These are phyloP conservation scores for Paraurostyla sp. DNA, from an alignment of 73 alveolate genomes.

Conservation along the genomic window DNA sequence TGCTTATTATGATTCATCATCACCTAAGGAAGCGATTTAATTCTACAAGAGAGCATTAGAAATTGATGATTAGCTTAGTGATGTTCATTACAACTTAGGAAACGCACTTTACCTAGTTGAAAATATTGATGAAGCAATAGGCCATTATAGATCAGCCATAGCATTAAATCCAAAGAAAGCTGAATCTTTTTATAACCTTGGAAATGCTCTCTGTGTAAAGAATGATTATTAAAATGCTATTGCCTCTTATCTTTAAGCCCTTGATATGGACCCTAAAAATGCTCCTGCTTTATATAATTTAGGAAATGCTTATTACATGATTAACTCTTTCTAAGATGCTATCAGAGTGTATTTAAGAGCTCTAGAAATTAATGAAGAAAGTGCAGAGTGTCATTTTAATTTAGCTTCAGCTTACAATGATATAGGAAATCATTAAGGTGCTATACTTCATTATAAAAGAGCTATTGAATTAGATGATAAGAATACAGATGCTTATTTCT, in stretches of 20 bases:
- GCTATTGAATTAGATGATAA: conserved; percentile 66
- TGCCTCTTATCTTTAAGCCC: conserved; percentile 58
- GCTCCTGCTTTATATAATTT: conserved; percentile 83
- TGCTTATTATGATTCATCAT: conserved; percentile 71
- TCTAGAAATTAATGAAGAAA: conserved; percentile 66
- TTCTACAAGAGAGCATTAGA: conserved; percentile 72
- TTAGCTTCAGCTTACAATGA: conserved; percentile 79
- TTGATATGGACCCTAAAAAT: conserved; percentile 74
- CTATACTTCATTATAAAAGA: conserved; percentile 65
- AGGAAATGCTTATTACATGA: conserved; percentile 84
- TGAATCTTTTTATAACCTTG: conserved; percentile 78
- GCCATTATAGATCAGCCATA: conserved; percentile 72
- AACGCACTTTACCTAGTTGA: conserved; percentile 76
- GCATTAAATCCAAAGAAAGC: conserved; percentile 76
- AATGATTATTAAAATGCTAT: conserved; percentile 74
- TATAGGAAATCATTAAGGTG: conserved; percentile 56
- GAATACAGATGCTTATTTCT: conserved; percentile 73
- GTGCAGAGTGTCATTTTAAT: conserved; percentile 84
- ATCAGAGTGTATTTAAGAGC: conserved; percentile 70
- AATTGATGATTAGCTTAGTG: conserved; percentile 68
- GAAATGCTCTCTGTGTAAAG: conserved; percentile 81
- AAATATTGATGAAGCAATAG: conserved; percentile 71
- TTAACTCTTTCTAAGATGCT: conserved; percentile 66
- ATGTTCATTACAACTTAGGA: conserved; percentile 82
- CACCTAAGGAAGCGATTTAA: conserved; percentile 69